A percentile compares a stretch with the other conserved stretches of the same genome.
Evolutionary conservation across 768 basidiomycete genomes (phyloP).

Genomic region (Mycena vitilis): DNA sequence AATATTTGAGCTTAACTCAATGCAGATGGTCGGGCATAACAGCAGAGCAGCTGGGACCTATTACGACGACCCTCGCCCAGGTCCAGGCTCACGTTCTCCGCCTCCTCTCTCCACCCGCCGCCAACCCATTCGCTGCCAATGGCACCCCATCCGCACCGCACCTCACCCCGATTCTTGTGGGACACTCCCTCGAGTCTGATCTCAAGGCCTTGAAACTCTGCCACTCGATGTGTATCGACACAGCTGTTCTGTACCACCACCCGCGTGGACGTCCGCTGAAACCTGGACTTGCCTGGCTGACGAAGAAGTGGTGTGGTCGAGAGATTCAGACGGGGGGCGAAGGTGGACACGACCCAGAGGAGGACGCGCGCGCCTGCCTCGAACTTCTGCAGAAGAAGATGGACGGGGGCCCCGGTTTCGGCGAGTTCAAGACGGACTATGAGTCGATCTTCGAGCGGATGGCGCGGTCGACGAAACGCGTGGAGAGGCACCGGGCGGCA

Average conservation of each 20-base stretch:
- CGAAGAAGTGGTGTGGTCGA: constrained; percentile 90
- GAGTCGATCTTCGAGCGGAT: constrained; percentile 93
- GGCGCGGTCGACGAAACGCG: constrained; percentile 58
- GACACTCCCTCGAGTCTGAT: constrained; percentile 97
- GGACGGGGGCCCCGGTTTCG: constrained; percentile 80
- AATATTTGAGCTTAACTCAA: neutral
- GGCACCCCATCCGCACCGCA: constrained; percentile 45
- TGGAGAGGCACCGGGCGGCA: constrained; percentile 62
- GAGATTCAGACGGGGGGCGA: constrained; percentile 90
- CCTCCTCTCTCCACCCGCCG: constrained; percentile 63
- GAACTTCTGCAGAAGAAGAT: constrained; percentile 89
- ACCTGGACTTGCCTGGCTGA: constrained; percentile 96
- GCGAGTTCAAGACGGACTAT: constrained; percentile 85
- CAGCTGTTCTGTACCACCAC: constrained; percentile 90
- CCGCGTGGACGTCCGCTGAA: constrained; percentile 94
- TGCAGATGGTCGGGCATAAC: constrained; percentile 95
- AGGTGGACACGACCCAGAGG: constrained; percentile 93
- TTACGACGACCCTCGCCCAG: constrained; percentile 82
- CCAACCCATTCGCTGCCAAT: constrained; percentile 57
- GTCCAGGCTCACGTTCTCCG: constrained; percentile 80
- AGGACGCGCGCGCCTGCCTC: constrained; percentile 90
- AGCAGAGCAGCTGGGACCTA: constrained; percentile 68
- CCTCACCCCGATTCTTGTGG: constrained; percentile 84
- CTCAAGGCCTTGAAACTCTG: constrained; percentile 87
- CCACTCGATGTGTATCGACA: constrained; percentile 92